These are phyloP conservation scores for Myxozyma neglecta DNA, from an alignment of 805 yeast genomes.

Conservation along the genomic window DNA sequence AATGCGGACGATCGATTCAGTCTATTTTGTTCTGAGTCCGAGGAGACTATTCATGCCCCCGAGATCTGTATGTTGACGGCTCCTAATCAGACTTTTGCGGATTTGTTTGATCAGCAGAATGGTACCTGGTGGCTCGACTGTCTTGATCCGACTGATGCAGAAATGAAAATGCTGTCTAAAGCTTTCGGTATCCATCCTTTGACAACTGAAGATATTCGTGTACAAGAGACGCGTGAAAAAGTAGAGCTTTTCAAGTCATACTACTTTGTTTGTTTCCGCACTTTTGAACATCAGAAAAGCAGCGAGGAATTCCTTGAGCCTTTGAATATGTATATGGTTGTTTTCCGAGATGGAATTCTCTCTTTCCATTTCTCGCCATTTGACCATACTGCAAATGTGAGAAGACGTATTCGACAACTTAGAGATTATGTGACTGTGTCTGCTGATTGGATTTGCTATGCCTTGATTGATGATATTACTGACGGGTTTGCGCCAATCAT, in stretches of 20 bases:
- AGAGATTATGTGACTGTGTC: slow-evolving; percentile 60
- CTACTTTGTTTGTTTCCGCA: slow-evolving; percentile 95
- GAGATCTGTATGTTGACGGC: slow-evolving; percentile 69
- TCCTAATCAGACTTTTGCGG: slow-evolving; percentile 64
- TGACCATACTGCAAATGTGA: slow-evolving; percentile 58
- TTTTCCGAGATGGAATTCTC: slow-evolving; percentile 58
- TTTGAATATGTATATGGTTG: slow-evolving; percentile 60
- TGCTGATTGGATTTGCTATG: slow-evolving; percentile 67
- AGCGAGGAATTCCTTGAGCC: slow-evolving; percentile 76
- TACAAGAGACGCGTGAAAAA: slow-evolving; percentile 96
- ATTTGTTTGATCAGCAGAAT: slow-evolving; percentile 67
- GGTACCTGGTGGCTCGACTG: slow-evolving; percentile 98
- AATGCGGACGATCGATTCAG: slow-evolving; percentile 62
- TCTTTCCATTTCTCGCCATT: slow-evolving; percentile 63
- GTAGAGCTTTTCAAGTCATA: slow-evolving; percentile 88
- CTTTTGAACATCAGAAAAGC: slow-evolving; percentile 83
- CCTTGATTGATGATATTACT: slow-evolving; percentile 63
- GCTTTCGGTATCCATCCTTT: slow-evolving; percentile 97
- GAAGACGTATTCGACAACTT: slow-evolving; percentile 63
- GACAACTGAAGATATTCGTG: slow-evolving; percentile 94
- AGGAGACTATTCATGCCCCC: slow-evolving; percentile 86
- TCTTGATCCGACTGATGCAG: slow-evolving; percentile 88
- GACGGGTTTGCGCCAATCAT: slow-evolving; percentile 65
- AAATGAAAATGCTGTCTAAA: slow-evolving; percentile 87
- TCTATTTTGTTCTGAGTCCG: slow-evolving; percentile 76